These are phyloP conservation scores for Parathielavia appendiculata DNA, from an alignment of 495 filamentous ascomycete genomes.

Conservation along the genomic window DNA sequence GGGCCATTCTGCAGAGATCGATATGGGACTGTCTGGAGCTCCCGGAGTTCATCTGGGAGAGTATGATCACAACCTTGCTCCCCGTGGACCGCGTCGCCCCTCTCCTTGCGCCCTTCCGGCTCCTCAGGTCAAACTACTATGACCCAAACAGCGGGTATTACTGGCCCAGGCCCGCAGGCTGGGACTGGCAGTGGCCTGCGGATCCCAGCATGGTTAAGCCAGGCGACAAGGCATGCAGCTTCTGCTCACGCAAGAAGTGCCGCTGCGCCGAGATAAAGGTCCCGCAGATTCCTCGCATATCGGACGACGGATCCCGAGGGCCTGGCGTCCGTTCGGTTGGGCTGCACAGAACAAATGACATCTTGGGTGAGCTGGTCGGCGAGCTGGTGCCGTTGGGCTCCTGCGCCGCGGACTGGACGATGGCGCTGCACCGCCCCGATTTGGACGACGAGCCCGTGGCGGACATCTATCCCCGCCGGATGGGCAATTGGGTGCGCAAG, in stretches of 20 bases:
- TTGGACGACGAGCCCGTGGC: slow-evolving; percentile 23
- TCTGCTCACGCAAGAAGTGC: slow-evolving; percentile 23
- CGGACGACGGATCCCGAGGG: slow-evolving; percentile 20
- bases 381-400: slow-evolving; percentile 26
- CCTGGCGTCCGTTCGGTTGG: slow-evolving; percentile 23
- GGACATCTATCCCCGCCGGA: slow-evolving; percentile 25
- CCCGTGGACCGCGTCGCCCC: slow-evolving; percentile 16
- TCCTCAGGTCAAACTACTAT: slow-evolving; percentile 20
- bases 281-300: slow-evolving; percentile 21
- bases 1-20: slow-evolving; percentile 17
- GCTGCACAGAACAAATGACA: slow-evolving; percentile 4
- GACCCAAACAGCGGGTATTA: slow-evolving; percentile 4
- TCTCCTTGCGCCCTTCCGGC: slow-evolving; percentile 19
- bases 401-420: slow-evolving; percentile 20
- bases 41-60: slow-evolving; percentile 30
- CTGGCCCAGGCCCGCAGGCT: slow-evolving; percentile 22
- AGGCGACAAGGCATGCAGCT: slow-evolving; percentile 15
- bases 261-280: slow-evolving; percentile 16
- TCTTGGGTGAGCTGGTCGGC: slow-evolving; percentile 30
- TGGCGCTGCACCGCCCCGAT: slow-evolving; percentile 26
- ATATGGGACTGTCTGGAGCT: slow-evolving; percentile 25
- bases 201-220: slow-evolving; percentile 20
- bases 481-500: slow-evolving; percentile 34
- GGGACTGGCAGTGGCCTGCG: slow-evolving; percentile 25
- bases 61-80: slow-evolving; percentile 14